A percentile compares a stretch with the other conserved stretches of the same genome.
Evolutionary conservation across 495 filamentous ascomycete genomes (phyloP).

Genomic region (Thermochaetoides thermophila): DNA sequence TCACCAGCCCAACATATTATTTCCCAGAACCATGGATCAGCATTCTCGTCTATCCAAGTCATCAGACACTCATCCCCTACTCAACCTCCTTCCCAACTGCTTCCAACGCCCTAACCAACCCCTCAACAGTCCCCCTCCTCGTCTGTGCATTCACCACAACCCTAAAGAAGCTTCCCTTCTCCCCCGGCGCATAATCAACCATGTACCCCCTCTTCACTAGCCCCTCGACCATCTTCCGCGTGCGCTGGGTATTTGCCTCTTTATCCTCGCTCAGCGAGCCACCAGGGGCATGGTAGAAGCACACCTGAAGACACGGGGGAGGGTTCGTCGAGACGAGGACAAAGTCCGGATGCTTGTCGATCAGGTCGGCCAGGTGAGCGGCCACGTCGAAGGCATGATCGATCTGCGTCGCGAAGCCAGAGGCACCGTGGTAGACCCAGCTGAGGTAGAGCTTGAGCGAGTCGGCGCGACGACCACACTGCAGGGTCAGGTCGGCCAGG

Average conservation of each 20-base stretch:
- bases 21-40: not conserved
- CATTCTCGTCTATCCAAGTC: not conserved
- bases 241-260: constrained; percentile 55
- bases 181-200: constrained; percentile 81
- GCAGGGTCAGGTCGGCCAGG: constrained; percentile 82
- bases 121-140: constrained; percentile 55
- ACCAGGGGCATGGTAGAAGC: constrained; percentile 68
- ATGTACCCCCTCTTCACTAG: constrained; percentile 71
- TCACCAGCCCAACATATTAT: not conserved
- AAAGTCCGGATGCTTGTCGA: constrained; percentile 44
- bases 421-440: constrained; percentile 74
- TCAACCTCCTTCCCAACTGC: constrained; percentile 41
- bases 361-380: constrained; percentile 42
- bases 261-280: constrained; percentile 34
- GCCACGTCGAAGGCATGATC: constrained; percentile 56
- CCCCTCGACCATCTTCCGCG: constrained; percentile 46
- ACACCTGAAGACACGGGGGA: constrained; percentile 84
- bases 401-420: constrained; percentile 43
- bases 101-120: constrained; percentile 57
- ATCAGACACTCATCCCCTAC: not conserved
- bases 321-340: constrained; percentile 58
- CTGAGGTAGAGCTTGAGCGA: constrained; percentile 70
- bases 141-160: constrained; percentile 77
- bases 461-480: constrained; percentile 80
- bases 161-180: constrained; percentile 69